Percentiles rank a stretch among this genome's conserved stretches.
phyloP scores from a whole-genome alignment of 192 early-diverging fungal species.

The Blastocladiella britannica region DNA sequence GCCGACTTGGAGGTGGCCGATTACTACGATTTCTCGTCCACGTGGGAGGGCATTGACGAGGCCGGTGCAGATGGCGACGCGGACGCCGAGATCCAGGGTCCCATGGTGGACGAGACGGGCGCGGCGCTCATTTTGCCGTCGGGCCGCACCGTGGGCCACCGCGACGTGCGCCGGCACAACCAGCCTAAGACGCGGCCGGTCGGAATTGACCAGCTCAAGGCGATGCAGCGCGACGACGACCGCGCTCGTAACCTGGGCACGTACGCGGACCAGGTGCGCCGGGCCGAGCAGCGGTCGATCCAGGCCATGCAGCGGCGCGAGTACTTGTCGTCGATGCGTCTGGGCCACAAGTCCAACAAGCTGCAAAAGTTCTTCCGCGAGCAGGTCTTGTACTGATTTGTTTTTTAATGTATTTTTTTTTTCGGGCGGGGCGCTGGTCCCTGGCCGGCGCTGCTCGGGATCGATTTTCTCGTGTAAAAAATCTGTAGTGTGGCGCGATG shows the following conservation, averaged over 20 bases:
- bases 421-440: too few species aligned
- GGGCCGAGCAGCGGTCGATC: conserved; percentile 15
- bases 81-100: conserved; percentile 11
- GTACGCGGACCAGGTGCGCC: conserved; percentile 15
- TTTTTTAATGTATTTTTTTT: not conserved
- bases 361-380: conserved; percentile 68
- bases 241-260: conserved; percentile 4
- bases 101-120: conserved; percentile 48
- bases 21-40: conserved; percentile 87
- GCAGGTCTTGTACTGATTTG: conserved; percentile 45
- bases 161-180: conserved; percentile 61
- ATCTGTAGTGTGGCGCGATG: too few species aligned
- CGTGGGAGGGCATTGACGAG: conserved; percentile 29
- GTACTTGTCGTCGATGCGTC: conserved; percentile 38
- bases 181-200: conserved; percentile 42
- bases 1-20: conserved; percentile 81
- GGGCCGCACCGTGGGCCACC: conserved; percentile 61
- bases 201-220: conserved; percentile 27
- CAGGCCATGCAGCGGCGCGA: conserved; percentile 20
- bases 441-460: too few species aligned
- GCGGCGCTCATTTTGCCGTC: conserved; percentile 70
- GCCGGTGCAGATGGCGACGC: conserved; percentile 13
- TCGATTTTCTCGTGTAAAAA: too few species aligned
- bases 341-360: conserved; percentile 59
- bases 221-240: not conserved